Evolutionary conservation across 345 rosid genomes (phyloP).

Genomic region (Bruguiera parviflora): DNA sequence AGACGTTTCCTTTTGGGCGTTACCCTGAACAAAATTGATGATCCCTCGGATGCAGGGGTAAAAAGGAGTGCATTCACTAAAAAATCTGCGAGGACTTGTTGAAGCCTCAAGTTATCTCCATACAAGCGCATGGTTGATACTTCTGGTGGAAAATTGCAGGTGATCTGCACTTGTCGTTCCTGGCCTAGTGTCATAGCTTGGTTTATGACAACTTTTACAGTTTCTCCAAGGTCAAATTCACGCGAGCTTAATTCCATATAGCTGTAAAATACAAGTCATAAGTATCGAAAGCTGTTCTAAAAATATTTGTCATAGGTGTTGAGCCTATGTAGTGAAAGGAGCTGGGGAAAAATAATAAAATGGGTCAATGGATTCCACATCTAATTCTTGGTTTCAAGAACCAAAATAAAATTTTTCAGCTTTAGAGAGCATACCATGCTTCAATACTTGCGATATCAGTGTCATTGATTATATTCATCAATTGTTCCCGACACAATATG

Average conservation of each 20-base stretch:
- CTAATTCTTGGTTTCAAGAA: no score
- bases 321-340: no score
- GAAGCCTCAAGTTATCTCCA: constrained; percentile 75
- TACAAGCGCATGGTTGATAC: constrained; percentile 49
- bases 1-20: constrained; percentile 46
- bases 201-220: constrained; percentile 50
- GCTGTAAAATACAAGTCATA: constrained; percentile 36
- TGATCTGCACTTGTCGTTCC: constrained; percentile 52
- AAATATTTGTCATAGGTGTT: background rate
- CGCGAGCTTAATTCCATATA: constrained; percentile 45
- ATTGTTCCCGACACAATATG: constrained; percentile 59
- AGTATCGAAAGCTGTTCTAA: constrained; percentile 5
- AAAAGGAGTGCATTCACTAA: constrained; percentile 52
- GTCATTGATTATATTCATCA: constrained; percentile 56
- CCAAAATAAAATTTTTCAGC: background rate
- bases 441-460: constrained; percentile 66
- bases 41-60: constrained; percentile 51
- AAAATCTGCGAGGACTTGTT: constrained; percentile 72
- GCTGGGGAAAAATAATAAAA: no score
- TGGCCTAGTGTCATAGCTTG: constrained; percentile 59
- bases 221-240: constrained; percentile 63
- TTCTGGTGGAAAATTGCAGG: constrained; percentile 48
- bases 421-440: constrained; percentile 51
- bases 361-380: no score
- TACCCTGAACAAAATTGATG: constrained; percentile 49